phyloP scores from a whole-genome alignment of 1,139 yeast genomes.

The Protomyces inundatus region DNA sequence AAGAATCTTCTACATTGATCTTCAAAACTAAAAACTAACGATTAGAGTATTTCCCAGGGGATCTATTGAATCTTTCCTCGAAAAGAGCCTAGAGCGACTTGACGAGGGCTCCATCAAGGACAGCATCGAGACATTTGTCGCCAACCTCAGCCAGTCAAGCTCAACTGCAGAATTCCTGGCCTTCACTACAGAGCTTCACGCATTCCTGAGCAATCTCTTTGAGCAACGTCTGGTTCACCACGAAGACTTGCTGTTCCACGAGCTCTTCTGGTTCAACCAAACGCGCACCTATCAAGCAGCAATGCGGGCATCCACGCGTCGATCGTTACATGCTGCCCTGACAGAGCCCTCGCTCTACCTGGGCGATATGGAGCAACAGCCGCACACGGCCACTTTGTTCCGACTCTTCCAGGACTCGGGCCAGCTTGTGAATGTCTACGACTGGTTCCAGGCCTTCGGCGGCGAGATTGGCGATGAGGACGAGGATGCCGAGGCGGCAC shows the following conservation, averaged over 20 bases:
- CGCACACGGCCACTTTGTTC: conserved; percentile 26
- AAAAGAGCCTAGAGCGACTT: neutral
- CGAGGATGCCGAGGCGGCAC: neutral
- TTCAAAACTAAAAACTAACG: neutral
- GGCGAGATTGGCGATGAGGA: neutral
- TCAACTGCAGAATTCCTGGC: neutral
- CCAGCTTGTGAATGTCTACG: conserved; percentile 27
- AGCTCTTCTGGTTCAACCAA: conserved; percentile 10
- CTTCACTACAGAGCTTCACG: neutral
- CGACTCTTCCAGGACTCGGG: conserved; percentile 28
- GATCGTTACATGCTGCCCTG: conserved; percentile 10
- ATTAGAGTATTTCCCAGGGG: neutral
- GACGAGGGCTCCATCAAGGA: neutral
- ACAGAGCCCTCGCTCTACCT: conserved; percentile 1
- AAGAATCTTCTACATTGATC: neutral
- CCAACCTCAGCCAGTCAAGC: neutral
- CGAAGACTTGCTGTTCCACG: conserved; percentile 21
- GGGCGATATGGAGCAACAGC: conserved; percentile 7
- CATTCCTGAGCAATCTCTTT: neutral
- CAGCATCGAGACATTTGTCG: neutral
- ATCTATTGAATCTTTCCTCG: neutral
- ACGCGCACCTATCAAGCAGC: conserved; percentile 7
- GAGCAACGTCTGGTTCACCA: conserved; percentile 1
- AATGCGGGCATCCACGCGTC: conserved; percentile 3
- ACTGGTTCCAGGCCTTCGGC: conserved; percentile 28